Evolutionary conservation across 495 filamentous ascomycete species (phyloP).

Genomic region (Baudoinia panamericana): DNA sequence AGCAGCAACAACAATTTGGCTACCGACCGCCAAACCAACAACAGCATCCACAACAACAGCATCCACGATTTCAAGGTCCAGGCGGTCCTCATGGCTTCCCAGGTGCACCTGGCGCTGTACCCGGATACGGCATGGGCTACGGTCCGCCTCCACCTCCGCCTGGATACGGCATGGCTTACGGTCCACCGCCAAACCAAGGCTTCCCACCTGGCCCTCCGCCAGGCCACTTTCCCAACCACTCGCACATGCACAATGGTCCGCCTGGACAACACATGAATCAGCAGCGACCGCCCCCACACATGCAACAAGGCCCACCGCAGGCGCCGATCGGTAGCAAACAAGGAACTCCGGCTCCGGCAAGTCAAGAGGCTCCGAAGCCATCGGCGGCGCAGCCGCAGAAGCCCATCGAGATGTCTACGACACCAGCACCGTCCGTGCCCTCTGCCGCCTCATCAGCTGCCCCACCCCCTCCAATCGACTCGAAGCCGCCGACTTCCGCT

Average conservation of each 20-base stretch:
- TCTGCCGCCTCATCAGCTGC: slow-evolving; percentile 12
- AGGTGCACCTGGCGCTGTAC: slow-evolving; percentile 37
- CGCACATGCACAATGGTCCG: slow-evolving; percentile 30
- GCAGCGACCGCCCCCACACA: slow-evolving; percentile 34
- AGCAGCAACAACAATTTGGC: slow-evolving; percentile 25
- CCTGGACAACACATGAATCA: slow-evolving; percentile 30
- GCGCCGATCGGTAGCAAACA: slow-evolving; percentile 28
- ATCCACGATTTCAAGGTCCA: slow-evolving; percentile 31
- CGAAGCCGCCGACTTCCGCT: slow-evolving; percentile 30
- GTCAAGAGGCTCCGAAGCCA: slow-evolving; percentile 8
- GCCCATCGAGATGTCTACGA: slow-evolving; percentile 19
- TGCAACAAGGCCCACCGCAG: slow-evolving; percentile 34
- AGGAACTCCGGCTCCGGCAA: slow-evolving; percentile 15
- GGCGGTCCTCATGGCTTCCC: slow-evolving; percentile 49
- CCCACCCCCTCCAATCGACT: slow-evolving; percentile 32
- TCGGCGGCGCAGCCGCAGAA: slow-evolving; percentile 5
- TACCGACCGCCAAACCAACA: slow-evolving; percentile 22
- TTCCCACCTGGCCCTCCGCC: slow-evolving; percentile 43
- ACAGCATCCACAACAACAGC: slow-evolving; percentile 22
- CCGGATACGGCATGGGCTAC: slow-evolving; percentile 38
- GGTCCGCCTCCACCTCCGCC: slow-evolving; percentile 48
- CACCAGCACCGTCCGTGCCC: slow-evolving; percentile 15
- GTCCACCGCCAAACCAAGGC: slow-evolving; percentile 48
- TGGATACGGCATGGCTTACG: slow-evolving; percentile 18
- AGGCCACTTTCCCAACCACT: slow-evolving; percentile 25